Evolutionary conservation across 495 filamentous ascomycete genomes (phyloP), one percentile per base, ranked within the genome.

Genomic region (Monascus purpureus): DNA sequence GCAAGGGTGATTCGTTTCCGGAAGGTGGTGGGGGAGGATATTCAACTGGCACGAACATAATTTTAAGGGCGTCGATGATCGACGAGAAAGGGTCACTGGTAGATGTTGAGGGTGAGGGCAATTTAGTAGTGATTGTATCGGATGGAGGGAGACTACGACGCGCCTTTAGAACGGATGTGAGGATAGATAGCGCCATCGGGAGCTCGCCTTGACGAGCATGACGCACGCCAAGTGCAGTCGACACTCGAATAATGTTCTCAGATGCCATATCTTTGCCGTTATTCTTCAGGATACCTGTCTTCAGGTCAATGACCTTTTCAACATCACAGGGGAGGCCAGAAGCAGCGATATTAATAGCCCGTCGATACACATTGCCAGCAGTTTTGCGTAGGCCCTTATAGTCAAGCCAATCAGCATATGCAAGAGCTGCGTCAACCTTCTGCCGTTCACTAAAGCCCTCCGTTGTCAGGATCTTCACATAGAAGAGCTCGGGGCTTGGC

Each of bases 121-220:
- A 61, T 8, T 13, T 50, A 44, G 4, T 27, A 22, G 17, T 52
- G 18, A 42, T 41, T 9, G 42, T n/a, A 9, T 41, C 40, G 38
- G 39, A 45, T 22, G 29, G 35, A 1, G 48, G 61, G 16, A 46
- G 68, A 22, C 52, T 50, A 7, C 70, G 64, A 15, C 83, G 70
- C 6, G 82, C 80, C 39, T 82, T 75, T 5, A 97, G 67, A 25
- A 93, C 63, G 8, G 84, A 90, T 29, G 90, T 70, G 44, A 88
- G 77, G 27, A 93, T 80, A n/a, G 86, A 80, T 2, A 97, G 65
- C 8, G 88, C 82, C 3, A 55, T 49, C 14, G 65, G 46, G 18
- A 79, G 41, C 38, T 83, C 63, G 16, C 65, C 73, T 34, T 61
- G 67, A 8, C 70, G 64, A 15, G 90, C 88, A 31, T 77, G 67